Evolutionary conservation across 148 eudicot genomes (phyloP), one percentile per base, ranked within the genome.

Genomic region (Camellia sinensis): DNA sequence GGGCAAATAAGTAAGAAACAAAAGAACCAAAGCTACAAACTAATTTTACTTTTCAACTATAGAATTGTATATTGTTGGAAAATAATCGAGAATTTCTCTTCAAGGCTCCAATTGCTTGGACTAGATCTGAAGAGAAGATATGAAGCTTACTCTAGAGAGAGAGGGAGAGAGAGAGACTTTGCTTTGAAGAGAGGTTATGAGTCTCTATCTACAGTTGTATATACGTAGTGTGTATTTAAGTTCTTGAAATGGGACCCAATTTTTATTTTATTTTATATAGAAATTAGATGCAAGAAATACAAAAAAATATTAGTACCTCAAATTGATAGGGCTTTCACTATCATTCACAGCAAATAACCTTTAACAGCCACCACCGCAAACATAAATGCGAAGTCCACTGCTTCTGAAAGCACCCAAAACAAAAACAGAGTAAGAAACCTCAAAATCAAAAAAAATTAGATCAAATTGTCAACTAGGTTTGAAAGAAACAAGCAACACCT

Each of bases 141-240:
- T 7, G 56, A 50, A 6, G 54, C 4, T 29, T 22, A 41, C 44
- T 59, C 48, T 61, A 29, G 40, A 44, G 53, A 44, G 53, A 19
- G 5, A 5, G 50, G 74, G 73, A 78, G 75, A 84, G 89, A 82
- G 66, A 78, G 68, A 86, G 89, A 84, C 94, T 94, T 92, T 72
- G 80, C 97, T 92, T 92, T 84, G 84, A 94, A 94, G 94, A 88
- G 87, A 94, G 78, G 97, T 80, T 81, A 75, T 61, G 73, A 71
- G 87, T 86, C 89, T 78, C 68, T 80, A 84, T 88, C 93, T 84
- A 61, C 78, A 84, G 80, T 74, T 84, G 83, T 83, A 78, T 17
- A 60, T 73, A 61, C 9, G 7, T 67, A 48, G 91, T 82, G 82
- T 86, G 79, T 48, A 81, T 63, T 79, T 80, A 73, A 83, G 84